Percentiles rank a stretch among this genome's conserved stretches.
These are phyloP conservation scores for Diaporthe velutina DNA, from an alignment of 2,329 filamentous ascomycete genomes.

Conservation along the genomic window DNA sequence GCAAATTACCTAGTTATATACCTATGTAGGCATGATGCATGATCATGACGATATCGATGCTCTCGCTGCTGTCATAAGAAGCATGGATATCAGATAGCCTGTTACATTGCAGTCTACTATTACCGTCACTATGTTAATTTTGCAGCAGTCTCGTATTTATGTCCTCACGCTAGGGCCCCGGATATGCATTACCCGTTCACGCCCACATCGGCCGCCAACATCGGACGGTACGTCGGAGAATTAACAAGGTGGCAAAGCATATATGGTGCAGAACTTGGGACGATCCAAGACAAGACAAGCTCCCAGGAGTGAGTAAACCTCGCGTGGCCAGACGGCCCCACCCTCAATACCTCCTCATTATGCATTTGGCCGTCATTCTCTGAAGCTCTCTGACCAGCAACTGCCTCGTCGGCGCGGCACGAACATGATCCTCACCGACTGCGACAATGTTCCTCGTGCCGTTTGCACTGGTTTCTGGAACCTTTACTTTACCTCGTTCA, in stretches of 20 bases:
- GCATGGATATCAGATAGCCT: background rate
- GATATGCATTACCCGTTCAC: constrained; percentile 9
- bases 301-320: background rate
- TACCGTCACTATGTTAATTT: background rate
- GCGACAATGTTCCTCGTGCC: background rate
- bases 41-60: too few species aligned
- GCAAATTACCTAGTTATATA: background rate
- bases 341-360: background rate
- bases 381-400: background rate
- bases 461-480: background rate
- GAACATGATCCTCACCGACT: background rate
- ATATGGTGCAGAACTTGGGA: background rate
- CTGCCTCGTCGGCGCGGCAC: background rate
- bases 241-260: constrained; percentile 7
- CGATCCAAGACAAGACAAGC: background rate
- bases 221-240: constrained; percentile 10
- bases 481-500: background rate
- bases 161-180: background rate
- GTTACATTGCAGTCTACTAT: background rate
- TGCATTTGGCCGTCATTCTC: background rate
- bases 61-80: background rate
- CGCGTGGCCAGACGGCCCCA: constrained; percentile 3
- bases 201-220: background rate
- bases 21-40: background rate
- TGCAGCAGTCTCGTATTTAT: background rate